These are phyloP conservation scores for Penstemon barbatus DNA, from an alignment of 257 asterid species.

Conservation along the genomic window DNA sequence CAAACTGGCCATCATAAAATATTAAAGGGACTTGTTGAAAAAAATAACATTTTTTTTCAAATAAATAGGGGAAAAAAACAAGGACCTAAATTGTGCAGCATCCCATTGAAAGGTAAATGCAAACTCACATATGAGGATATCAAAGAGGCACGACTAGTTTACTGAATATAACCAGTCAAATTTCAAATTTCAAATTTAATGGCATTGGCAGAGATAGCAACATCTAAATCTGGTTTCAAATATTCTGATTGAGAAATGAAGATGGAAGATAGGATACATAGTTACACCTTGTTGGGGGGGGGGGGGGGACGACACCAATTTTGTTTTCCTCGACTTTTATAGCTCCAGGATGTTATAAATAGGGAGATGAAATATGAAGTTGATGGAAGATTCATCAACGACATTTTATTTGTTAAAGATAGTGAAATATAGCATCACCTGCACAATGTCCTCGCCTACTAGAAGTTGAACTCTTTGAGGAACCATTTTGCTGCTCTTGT, in stretches of 20 bases:
- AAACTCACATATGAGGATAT: neutral
- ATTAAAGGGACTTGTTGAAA: neutral
- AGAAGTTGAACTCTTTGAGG: constrained; percentile 94
- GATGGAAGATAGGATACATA: neutral
- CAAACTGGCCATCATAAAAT: neutral
- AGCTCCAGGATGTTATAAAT: neutral
- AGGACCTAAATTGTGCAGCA: neutral
- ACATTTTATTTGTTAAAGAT: constrained; percentile 3
- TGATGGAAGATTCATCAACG: neutral
- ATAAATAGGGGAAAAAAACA: neutral
- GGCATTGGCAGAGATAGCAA: constrained; percentile 10
- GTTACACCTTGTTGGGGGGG: neutral
- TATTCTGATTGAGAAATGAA: neutral
- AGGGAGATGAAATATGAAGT: neutral
- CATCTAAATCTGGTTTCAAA: neutral
- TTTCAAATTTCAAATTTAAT: neutral
- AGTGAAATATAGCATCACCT: constrained; percentile 51
- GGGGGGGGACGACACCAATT: neutral
- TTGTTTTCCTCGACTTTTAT: neutral
- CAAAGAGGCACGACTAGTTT: too few species aligned
- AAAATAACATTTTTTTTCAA: neutral
- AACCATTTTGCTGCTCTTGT: constrained; percentile 99
- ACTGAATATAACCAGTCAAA: neutral
- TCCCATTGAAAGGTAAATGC: constrained; percentile 12
- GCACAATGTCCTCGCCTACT: constrained; percentile 81